Percentiles rank a stretch among this genome's conserved stretches.
Conservation (phyloP, 2,329 filamentous ascomycete genomes). For the Ophiostoma sp. region DNA sequence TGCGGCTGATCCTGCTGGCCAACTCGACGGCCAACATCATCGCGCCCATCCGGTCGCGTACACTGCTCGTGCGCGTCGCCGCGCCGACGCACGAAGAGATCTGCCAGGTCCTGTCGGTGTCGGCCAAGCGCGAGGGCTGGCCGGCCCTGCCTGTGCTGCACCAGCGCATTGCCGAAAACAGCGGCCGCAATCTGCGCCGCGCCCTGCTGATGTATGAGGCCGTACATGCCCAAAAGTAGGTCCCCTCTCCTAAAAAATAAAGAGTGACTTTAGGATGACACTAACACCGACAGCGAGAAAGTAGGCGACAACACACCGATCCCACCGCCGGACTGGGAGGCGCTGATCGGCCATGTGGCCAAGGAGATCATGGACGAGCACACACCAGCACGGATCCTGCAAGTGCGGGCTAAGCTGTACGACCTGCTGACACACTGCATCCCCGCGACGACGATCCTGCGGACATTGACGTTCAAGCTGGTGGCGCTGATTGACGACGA, state of each 20-base stretch:
- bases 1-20: conserved; percentile 84
- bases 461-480: conserved; percentile 90
- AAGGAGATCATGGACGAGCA: conserved; percentile 90
- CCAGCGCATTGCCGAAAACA: conserved; percentile 80
- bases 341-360: conserved; percentile 82
- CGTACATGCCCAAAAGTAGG: conserved; percentile 91
- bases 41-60: conserved; percentile 91
- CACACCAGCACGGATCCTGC: conserved; percentile 79
- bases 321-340: conserved; percentile 95
- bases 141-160: conserved; percentile 70
- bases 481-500: conserved; percentile 81
- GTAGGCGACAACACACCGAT: conserved; percentile 83
- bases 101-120: conserved; percentile 63
- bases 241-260: neutral
- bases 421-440: conserved; percentile 97
- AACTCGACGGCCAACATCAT: conserved; percentile 99
- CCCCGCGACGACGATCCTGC: conserved; percentile 86
- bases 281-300: conserved; percentile 61
- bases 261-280: too few species aligned
- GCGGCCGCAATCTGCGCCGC: conserved; percentile 81
- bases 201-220: conserved; percentile 96
- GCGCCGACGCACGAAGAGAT: conserved; percentile 85
- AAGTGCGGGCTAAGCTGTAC: conserved; percentile 91
- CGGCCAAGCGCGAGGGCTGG: conserved; percentile 78
- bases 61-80: conserved; percentile 83